Conservation (phyloP, 2,329 filamentous ascomycete genomes). For the Diaporthe sp. region DNA sequence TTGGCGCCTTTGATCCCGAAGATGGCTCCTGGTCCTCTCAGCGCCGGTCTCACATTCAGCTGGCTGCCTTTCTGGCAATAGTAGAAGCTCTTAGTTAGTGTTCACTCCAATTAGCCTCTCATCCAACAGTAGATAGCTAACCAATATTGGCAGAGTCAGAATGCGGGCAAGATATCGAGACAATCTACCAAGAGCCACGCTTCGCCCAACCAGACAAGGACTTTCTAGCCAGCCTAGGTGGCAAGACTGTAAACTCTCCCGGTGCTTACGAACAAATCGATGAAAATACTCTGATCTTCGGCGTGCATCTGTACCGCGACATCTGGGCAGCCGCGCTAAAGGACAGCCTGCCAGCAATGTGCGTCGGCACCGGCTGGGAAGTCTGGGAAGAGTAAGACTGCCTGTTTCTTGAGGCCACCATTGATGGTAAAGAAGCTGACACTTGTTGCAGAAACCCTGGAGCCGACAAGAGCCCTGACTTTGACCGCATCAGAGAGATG, state of each 20-base stretch:
- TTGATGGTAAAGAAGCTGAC: background rate
- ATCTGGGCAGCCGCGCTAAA: slow-evolving; percentile 64
- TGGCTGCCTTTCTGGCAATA: slow-evolving; percentile 62
- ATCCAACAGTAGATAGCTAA: background rate
- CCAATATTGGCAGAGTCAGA: slow-evolving; percentile 39
- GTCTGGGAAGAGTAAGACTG: slow-evolving; percentile 61
- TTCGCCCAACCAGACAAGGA: slow-evolving; percentile 59
- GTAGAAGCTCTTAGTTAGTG: slow-evolving; percentile 54
- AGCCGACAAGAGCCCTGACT: slow-evolving; percentile 38
- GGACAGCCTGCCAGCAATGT: slow-evolving; percentile 58
- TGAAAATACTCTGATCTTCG: slow-evolving; percentile 64
- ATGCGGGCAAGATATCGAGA: slow-evolving; percentile 48
- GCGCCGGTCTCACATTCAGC: slow-evolving; percentile 60
- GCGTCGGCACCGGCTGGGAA: slow-evolving; percentile 66
- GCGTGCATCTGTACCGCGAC: slow-evolving; percentile 67
- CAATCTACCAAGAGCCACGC: slow-evolving; percentile 65
- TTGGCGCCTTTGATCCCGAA: slow-evolving; percentile 64
- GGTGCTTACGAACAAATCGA: slow-evolving; percentile 62
- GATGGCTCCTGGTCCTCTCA: slow-evolving; percentile 58
- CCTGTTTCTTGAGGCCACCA: background rate
- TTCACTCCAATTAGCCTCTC: background rate
- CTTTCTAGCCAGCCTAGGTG: slow-evolving; percentile 67
- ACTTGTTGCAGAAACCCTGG: background rate
- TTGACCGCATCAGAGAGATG: slow-evolving; percentile 47
- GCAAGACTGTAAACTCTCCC: slow-evolving; percentile 62